These are phyloP conservation scores for Eucalyptus coolabah DNA, from an alignment of 345 rosid genomes.

Conservation along the genomic window DNA sequence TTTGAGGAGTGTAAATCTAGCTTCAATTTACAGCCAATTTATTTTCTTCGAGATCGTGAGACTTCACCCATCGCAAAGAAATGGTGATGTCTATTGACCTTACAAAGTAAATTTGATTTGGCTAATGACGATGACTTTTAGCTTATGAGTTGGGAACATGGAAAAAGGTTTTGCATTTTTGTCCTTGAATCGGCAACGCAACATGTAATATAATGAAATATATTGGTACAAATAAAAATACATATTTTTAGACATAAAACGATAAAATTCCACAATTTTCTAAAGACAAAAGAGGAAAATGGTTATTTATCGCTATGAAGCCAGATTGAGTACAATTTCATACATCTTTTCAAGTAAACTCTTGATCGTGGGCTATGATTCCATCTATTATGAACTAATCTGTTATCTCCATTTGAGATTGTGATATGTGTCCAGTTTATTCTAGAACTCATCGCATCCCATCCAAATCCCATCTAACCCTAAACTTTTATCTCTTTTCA, in stretches of 20 bases:
- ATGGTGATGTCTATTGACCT: neutral
- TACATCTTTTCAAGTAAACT: too few relatives aligned
- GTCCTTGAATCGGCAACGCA: too few relatives aligned
- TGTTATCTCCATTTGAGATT: neutral
- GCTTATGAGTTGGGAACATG: too few relatives aligned
- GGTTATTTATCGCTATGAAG: too few relatives aligned
- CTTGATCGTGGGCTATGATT: too few relatives aligned
- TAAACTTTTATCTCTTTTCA: neutral
- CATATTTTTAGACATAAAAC: neutral
- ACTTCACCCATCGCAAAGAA: neutral
- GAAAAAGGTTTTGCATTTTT: too few relatives aligned
- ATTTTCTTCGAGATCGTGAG: neutral
- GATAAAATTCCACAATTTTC: too few relatives aligned
- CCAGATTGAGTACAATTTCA: too few relatives aligned
- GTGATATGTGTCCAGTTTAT: neutral
- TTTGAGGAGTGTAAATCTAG: neutral
- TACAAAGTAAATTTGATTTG: neutral
- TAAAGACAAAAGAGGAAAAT: too few relatives aligned
- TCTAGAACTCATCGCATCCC: neutral
- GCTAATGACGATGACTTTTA: too few relatives aligned
- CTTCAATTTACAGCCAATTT: neutral
- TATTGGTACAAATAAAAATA: neutral
- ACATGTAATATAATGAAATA: too few relatives aligned
- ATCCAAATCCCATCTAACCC: neutral
- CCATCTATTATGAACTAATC: neutral